These are phyloP conservation scores for Candida mesenterica DNA, from an alignment of 1,139 yeast species.

Conservation along the genomic window DNA sequence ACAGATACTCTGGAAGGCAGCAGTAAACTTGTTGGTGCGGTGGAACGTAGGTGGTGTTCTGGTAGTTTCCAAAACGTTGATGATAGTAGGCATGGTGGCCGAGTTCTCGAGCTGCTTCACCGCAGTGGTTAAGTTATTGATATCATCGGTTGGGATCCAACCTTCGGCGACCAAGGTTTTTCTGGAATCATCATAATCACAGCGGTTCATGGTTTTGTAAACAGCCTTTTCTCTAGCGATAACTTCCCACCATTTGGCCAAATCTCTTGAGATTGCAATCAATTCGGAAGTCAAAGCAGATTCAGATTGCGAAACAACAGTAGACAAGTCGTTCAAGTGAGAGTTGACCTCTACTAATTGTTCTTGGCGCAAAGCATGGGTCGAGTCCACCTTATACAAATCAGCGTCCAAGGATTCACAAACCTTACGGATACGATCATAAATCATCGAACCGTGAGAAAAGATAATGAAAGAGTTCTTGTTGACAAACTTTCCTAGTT, in stretches of 20 bases:
- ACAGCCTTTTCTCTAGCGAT: conserved; percentile 71
- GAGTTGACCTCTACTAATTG: conserved; percentile 57
- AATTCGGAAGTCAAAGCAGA: conserved; percentile 66
- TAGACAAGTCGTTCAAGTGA: conserved; percentile 56
- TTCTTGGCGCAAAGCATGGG: conserved; percentile 31
- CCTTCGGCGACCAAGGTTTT: conserved; percentile 72
- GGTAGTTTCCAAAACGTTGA: conserved; percentile 61
- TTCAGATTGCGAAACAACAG: conserved; percentile 54
- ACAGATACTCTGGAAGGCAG: conserved; percentile 72
- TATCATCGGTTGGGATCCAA: conserved; percentile 71
- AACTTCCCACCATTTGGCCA: conserved; percentile 68
- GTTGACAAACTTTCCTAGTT: conserved; percentile 29
- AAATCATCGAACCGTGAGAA: conserved; percentile 43
- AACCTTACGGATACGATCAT: conserved; percentile 41
- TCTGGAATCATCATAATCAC: conserved; percentile 65
- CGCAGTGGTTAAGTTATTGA: conserved; percentile 34
- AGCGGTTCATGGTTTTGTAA: conserved; percentile 61
- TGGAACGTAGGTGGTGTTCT: conserved; percentile 79
- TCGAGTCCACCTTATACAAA: conserved; percentile 37
- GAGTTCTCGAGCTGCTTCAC: conserved; percentile 26
- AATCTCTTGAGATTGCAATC: conserved; percentile 69
- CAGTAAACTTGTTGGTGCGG: conserved; percentile 72
- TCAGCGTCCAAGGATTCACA: conserved; percentile 49
- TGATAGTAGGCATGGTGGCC: conserved; percentile 38
- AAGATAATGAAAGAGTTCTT: conserved; percentile 47